Conservation (phyloP, 192 early-diverging fungal species). For the Backusella tarrabulga region DNA sequence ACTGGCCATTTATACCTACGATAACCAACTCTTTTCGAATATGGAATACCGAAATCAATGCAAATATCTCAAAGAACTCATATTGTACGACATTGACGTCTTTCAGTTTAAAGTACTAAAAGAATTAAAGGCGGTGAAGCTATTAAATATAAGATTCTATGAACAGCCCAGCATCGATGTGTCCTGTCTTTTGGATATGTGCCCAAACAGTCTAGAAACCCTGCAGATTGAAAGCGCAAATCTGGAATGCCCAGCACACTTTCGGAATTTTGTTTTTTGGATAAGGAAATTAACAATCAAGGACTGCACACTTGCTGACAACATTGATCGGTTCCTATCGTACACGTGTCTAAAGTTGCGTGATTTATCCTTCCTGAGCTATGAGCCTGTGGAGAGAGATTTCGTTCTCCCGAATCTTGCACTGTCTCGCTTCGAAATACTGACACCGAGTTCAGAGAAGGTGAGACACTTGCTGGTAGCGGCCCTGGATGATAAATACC, state of each 20-base stretch:
- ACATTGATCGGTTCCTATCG: neutral
- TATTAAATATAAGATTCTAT: conserved; percentile 2
- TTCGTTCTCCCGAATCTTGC: neutral
- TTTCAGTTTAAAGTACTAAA: neutral
- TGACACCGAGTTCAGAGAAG: neutral
- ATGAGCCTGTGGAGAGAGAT: neutral
- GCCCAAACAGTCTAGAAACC: neutral
- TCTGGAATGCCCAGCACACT: neutral
- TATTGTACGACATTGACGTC: neutral
- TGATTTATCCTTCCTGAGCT: neutral
- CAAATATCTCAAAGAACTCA: neutral
- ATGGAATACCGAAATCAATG: neutral
- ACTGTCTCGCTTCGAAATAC: neutral
- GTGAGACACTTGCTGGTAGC: neutral
- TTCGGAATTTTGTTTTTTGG: neutral
- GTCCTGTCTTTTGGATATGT: neutral
- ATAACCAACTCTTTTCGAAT: neutral
- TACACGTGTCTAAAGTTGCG: neutral
- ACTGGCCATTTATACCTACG: neutral
- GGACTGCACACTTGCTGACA: neutral
- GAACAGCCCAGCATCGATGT: neutral
- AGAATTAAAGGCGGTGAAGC: neutral
- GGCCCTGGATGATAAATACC: neutral
- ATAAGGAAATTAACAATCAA: neutral
- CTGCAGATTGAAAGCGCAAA: neutral